phyloP scores from a whole-genome alignment of 345 rosid genomes.

The Melastoma malabathricum region DNA sequence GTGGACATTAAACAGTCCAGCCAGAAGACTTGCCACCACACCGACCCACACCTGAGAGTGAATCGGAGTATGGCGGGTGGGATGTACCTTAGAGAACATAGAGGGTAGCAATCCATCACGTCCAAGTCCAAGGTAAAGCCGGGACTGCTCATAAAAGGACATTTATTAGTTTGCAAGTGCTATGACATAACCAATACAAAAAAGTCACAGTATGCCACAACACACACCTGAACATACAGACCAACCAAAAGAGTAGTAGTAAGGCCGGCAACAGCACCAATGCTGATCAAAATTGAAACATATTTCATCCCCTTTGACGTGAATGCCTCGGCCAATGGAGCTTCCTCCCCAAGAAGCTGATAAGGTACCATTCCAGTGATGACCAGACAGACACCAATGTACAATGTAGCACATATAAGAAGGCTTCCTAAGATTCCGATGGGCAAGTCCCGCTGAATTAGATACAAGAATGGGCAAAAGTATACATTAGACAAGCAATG shows the following conservation, averaged over 20 bases:
- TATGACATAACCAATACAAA: background rate
- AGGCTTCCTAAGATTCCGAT: constrained; percentile 89
- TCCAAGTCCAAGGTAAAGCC: constrained; percentile 84
- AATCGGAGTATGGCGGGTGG: constrained; percentile 64
- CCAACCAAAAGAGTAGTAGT: constrained; percentile 90
- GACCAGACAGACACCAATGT: constrained; percentile 79
- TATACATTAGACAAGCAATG: constrained; percentile 2
- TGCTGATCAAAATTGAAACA: constrained; percentile 63
- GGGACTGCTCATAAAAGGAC: constrained; percentile 48
- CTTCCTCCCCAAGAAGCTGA: constrained; percentile 65
- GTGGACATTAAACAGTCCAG: constrained; percentile 70
- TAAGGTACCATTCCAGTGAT: constrained; percentile 96
- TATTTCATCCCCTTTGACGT: constrained; percentile 73
- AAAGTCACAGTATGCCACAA: constrained; percentile 3
- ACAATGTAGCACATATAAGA: constrained; percentile 51
- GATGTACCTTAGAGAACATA: constrained; percentile 77
- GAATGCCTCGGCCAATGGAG: constrained; percentile 84
- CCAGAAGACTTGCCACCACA: constrained; percentile 58
- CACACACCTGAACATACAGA: constrained; percentile 87
- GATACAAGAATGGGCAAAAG: constrained; percentile 10
- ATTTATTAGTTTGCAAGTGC: background rate
- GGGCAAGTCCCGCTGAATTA: constrained; percentile 73
- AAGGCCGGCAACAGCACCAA: constrained; percentile 96
- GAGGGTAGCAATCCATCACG: constrained; percentile 92
- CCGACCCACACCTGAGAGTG: constrained; percentile 97